phyloP scores from a whole-genome alignment of 768 basidiomycete genomes.

The Hortiboletus campestris region DNA sequence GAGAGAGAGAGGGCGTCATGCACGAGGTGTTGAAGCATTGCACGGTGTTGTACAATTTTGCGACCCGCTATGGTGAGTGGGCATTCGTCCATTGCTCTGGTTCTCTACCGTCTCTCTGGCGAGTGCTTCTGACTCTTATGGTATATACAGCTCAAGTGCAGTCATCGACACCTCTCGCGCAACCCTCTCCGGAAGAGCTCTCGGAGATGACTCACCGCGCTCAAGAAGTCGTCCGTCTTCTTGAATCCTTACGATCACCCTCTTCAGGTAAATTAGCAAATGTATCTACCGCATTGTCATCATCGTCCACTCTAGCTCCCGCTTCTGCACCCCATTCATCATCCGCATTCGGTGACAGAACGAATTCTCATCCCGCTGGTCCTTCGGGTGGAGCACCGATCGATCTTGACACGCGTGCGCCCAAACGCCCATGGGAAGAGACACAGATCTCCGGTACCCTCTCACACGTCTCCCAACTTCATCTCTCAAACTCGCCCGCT shows the following conservation, averaged over 20 bases:
- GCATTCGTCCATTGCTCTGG: not conserved
- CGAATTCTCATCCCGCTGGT: slow-evolving; percentile 30
- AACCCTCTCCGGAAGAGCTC: slow-evolving; percentile 56
- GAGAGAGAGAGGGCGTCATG: slow-evolving; percentile 24
- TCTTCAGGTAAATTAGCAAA: slow-evolving; percentile 22
- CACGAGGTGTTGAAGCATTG: slow-evolving; percentile 47
- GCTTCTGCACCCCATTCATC: slow-evolving; percentile 15
- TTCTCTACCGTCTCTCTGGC: not conserved
- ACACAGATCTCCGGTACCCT: slow-evolving; percentile 19
- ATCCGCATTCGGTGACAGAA: slow-evolving; percentile 20
- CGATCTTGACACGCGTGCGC: slow-evolving; percentile 46
- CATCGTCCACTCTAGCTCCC: slow-evolving; percentile 7
- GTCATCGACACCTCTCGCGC: slow-evolving; percentile 43
- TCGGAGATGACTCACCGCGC: slow-evolving; percentile 71
- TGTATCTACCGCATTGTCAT: slow-evolving; percentile 10
- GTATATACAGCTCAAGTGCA: slow-evolving; percentile 36
- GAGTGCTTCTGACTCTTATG: slow-evolving; percentile 3
- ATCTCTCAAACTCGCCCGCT: slow-evolving; percentile 18
- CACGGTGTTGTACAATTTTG: slow-evolving; percentile 58
- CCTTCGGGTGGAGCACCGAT: slow-evolving; percentile 20
- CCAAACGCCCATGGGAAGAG: slow-evolving; percentile 82
- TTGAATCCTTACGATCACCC: slow-evolving; percentile 42
- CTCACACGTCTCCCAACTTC: slow-evolving; percentile 26
- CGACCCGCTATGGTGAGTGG: slow-evolving; percentile 60
- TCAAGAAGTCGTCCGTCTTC: slow-evolving; percentile 60